Base-by-base conservation (phyloP, 352 stramenopile genomes). In the Phytophthora pisi region DNA sequence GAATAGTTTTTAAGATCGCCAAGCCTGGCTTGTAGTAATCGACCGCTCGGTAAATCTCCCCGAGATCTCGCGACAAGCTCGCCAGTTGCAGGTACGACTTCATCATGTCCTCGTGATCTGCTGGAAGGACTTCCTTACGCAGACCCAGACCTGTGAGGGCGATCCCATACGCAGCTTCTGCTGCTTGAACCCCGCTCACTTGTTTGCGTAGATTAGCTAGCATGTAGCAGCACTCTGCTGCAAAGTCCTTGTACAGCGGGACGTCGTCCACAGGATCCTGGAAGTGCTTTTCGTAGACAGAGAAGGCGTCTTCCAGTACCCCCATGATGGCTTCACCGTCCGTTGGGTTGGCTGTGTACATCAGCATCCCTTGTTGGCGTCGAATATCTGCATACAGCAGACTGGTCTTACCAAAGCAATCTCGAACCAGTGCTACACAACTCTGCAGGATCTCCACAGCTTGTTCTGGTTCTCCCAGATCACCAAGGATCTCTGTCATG, bases 301-400 rank as follows among this genome's bases (percentile, higher is more conserved):
- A 64, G 18, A 88, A 64, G 0, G 79, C 74, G 15, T 93, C 85
- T 64, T 91, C 79, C 11, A 90, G 52, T 0, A 93, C 60, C 1
- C 72, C 74, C 7, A 78, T 61, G 7, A 77, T 73, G 42, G 84
- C 70, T 9, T 86, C 75, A 13, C n/a, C 42, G 8, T 36, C 15
- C 7, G 8, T 54, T 13, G 47, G 51, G 47, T 68, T 63, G 28
- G 52, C 47, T 38, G 63, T 28, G 5, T 68, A 45, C 20, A 91
- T 72, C 1, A 86, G 9, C 16, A 64, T 46, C 0, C 75, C 85
- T 65, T 91, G 81, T 26, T 75, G 53, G 10, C 68, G 72, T 20
- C 78, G 72, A 1, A 86, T 62, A 13, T 90, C 74, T 1, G 81
- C 81, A 16, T 86, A 93, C 1, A 72, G 50, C 15, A 86, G n/a